Conservation (phyloP, 2,329 filamentous ascomycete genomes). For the Pseudogymnoascus pannorum region DNA sequence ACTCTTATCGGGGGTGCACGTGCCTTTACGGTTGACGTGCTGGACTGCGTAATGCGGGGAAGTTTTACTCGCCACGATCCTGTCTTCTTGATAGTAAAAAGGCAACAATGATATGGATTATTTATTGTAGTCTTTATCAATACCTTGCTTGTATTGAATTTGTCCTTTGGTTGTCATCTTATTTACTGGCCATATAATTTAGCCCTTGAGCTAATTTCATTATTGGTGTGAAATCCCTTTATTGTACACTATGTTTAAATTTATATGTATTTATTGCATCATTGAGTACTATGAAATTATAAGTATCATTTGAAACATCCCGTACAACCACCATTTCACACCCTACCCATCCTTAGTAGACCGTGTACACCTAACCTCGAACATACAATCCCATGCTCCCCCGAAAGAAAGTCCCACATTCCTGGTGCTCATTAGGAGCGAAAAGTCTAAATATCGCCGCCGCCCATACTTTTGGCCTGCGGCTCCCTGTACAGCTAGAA, state of each 20-base stretch:
- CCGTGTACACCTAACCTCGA: conserved; percentile 5
- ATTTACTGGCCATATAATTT: background rate
- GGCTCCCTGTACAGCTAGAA: conserved; percentile 25
- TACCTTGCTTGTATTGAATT: no score
- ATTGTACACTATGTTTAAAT: background rate
- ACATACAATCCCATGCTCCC: background rate
- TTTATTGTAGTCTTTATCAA: background rate
- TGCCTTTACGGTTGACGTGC: conserved; percentile 5
- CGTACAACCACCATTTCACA: background rate
- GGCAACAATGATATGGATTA: background rate
- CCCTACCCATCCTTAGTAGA: conserved; percentile 2
- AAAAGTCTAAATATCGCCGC: conserved; percentile 26
- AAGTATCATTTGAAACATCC: conserved; percentile 4
- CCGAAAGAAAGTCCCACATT: conserved; percentile 3
- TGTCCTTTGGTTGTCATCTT: no score
- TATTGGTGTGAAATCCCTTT: background rate
- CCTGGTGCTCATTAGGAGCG: conserved; percentile 20
- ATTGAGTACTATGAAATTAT: conserved; percentile 1
- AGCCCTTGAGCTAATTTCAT: background rate
- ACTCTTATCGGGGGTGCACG: conserved; percentile 7
- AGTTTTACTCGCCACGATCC: background rate
- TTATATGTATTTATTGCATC: conserved; percentile 2
- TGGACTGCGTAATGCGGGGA: conserved; percentile 3
- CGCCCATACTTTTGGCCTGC: conserved; percentile 24
- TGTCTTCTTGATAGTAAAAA: background rate